These are phyloP conservation scores for Cladosporium sp. DNA, from an alignment of 2,329 filamentous ascomycete species.

Conservation along the genomic window DNA sequence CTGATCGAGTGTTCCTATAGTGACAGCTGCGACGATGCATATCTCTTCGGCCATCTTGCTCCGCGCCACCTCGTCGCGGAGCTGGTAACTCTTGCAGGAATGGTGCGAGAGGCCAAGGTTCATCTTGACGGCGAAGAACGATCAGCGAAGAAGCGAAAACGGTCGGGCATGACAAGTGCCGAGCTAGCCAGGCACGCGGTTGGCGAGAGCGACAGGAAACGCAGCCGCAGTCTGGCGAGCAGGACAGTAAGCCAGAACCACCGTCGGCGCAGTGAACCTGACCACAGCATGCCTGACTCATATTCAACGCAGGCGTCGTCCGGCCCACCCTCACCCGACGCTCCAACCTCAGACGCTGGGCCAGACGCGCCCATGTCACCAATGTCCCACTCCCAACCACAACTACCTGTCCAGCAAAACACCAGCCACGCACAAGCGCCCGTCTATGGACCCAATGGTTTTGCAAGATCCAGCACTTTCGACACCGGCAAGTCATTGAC, in stretches of 20 bases:
- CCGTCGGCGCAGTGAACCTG: slow-evolving; percentile 23
- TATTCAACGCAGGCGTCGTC: not conserved
- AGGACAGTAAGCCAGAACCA: slow-evolving; percentile 16
- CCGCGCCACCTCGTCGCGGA: slow-evolving; percentile 80
- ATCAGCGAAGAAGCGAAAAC: slow-evolving; percentile 61
- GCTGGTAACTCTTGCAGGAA: slow-evolving; percentile 64
- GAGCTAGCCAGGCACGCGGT: slow-evolving; percentile 23
- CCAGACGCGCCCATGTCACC: slow-evolving; percentile 23
- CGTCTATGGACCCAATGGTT: slow-evolving; percentile 4
- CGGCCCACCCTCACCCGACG: not conserved
- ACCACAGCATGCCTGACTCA: slow-evolving; percentile 15
- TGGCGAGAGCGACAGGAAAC: slow-evolving; percentile 27
- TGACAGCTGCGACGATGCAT: slow-evolving; percentile 69
- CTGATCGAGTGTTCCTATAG: slow-evolving; percentile 97
- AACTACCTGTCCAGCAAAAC: slow-evolving; percentile 6
- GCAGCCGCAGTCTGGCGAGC: slow-evolving; percentile 29
- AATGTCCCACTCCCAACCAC: slow-evolving; percentile 2
- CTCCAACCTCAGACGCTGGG: slow-evolving; percentile 14
- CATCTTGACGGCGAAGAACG: slow-evolving; percentile 29
- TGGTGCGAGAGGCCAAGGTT: slow-evolving; percentile 55
- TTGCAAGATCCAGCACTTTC: slow-evolving; percentile 2
- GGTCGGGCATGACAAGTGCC: slow-evolving; percentile 42
- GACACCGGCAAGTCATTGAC: not conserved
- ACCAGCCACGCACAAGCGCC: not conserved
- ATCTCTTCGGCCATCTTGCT: slow-evolving; percentile 83